These are phyloP conservation scores for Flueggea neowawraea DNA, from an alignment of 441 rosid genomes.

Conservation along the genomic window DNA sequence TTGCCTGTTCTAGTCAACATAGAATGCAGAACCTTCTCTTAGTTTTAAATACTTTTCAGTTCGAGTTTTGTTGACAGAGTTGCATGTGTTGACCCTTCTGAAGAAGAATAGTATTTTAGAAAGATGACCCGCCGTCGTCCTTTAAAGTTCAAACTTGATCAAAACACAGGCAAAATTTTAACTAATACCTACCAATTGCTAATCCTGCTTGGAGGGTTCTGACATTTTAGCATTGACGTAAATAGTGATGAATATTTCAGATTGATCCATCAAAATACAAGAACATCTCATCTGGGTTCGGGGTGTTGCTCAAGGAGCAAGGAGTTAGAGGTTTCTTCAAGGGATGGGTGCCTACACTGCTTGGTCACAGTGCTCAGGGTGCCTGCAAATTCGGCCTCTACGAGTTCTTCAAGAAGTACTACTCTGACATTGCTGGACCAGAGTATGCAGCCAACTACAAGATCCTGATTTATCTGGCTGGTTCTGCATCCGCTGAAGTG, in stretches of 20 bases:
- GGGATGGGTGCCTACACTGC: slow-evolving; percentile 96
- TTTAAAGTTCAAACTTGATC: no score
- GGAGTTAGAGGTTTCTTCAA: slow-evolving; percentile 86
- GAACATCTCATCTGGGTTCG: slow-evolving; percentile 89
- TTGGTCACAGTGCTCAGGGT: slow-evolving; percentile 98
- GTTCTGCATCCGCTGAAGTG: slow-evolving; percentile 96
- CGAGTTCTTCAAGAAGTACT: slow-evolving; percentile 92
- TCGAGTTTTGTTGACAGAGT: no score
- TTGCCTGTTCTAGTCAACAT: no score
- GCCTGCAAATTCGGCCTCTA: slow-evolving; percentile 97
- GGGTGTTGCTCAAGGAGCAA: slow-evolving; percentile 83
- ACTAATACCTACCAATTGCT: no score
- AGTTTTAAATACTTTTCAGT: no score
- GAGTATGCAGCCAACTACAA: slow-evolving; percentile 80
- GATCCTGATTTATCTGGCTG: slow-evolving; percentile 95
- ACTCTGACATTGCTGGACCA: slow-evolving; percentile 95
- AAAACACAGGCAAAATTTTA: no score
- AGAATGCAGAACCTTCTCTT: no score
- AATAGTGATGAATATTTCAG: slow-evolving; percentile 25
- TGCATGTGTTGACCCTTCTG: no score
- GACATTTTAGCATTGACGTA: not conserved
- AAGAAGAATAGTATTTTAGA: no score
- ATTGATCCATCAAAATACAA: slow-evolving; percentile 96
- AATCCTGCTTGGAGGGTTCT: no score
- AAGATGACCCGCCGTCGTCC: no score